These are phyloP conservation scores for Xylaria grammica DNA, from an alignment of 495 filamentous ascomycete genomes.

Conservation along the genomic window DNA sequence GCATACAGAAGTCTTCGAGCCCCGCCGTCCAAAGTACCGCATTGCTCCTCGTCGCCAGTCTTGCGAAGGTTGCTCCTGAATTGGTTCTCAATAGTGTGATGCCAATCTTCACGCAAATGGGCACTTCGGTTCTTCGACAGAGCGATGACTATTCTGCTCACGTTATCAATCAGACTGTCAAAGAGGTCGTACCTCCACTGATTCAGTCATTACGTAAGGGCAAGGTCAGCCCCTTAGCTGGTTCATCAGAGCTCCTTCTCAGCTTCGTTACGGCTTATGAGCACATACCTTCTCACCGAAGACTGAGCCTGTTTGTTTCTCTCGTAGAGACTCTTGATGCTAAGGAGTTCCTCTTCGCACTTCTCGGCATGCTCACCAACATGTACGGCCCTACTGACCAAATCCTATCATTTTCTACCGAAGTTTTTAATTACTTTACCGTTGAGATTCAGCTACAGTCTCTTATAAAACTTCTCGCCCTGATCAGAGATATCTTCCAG, in stretches of 20 bases:
- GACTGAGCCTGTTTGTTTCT: constrained; percentile 78
- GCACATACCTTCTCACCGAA: constrained; percentile 86
- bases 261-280: constrained; percentile 95
- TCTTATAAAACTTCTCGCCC: constrained; percentile 70
- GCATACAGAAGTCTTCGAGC: constrained; percentile 84
- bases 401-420: constrained; percentile 56
- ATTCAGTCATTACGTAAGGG: constrained; percentile 81
- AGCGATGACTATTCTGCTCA: constrained; percentile 95
- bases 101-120: constrained; percentile 99
- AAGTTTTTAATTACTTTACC: constrained; percentile 60
- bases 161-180: constrained; percentile 88
- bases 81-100: constrained; percentile 93
- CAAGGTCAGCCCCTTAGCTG: constrained; percentile 75
- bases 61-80: constrained; percentile 85
- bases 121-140: constrained; percentile 81
- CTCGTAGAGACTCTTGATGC: constrained; percentile 82
- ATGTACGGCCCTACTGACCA: constrained; percentile 63
- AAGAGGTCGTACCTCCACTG: constrained; percentile 88
- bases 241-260: constrained; percentile 81
- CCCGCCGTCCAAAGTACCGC: constrained; percentile 91
- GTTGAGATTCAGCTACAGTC: constrained; percentile 72
- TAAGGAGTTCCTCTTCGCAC: constrained; percentile 77
- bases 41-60: constrained; percentile 80
- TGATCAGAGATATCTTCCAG: constrained; percentile 74
- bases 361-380: constrained; percentile 73